phyloP scores from a whole-genome alignment of 2,329 filamentous ascomycete species.

The Tolypocladium cylindrosporum region DNA sequence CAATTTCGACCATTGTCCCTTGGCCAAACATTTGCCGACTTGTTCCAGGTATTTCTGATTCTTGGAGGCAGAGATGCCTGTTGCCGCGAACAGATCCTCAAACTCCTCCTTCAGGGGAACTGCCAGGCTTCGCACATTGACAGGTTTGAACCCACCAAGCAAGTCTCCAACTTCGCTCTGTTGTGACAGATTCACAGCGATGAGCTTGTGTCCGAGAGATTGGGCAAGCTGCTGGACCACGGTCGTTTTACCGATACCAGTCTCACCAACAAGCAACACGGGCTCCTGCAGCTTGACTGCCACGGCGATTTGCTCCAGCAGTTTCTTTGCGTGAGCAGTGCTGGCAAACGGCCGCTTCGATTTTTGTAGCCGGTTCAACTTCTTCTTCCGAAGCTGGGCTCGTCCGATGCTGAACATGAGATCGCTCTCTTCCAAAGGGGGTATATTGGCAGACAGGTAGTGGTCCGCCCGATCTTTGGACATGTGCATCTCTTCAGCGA shows the following conservation, averaged over 20 bases:
- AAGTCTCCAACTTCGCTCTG: conserved; percentile 97
- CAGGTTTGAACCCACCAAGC: conserved; percentile 90
- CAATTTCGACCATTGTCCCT: conserved; percentile 78
- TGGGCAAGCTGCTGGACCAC: conserved; percentile 87
- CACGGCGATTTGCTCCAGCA: conserved; percentile 81
- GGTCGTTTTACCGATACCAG: conserved; percentile 95
- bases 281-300: conserved; percentile 80
- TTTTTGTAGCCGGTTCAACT: conserved; percentile 38
- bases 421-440: conserved; percentile 54
- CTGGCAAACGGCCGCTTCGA: conserved; percentile 69
- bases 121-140: conserved; percentile 79
- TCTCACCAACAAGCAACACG: conserved; percentile 92
- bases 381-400: conserved; percentile 50
- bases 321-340: conserved; percentile 71
- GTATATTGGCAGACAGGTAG: conserved; percentile 63
- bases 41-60: conserved; percentile 81
- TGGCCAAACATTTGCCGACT: conserved; percentile 68
- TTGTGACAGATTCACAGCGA: conserved; percentile 92
- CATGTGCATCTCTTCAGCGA: conserved; percentile 82
- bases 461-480: conserved; percentile 73
- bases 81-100: conserved; percentile 76
- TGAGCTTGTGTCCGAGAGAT: conserved; percentile 73
- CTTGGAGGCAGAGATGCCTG: conserved; percentile 74
- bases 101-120: conserved; percentile 91
- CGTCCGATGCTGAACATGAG: conserved; percentile 54